Percentiles rank a stretch among this genome's conserved stretches.
Evolutionary conservation across 768 basidiomycete genomes (phyloP).

Genomic region (Cystobasidium onofrii): DNA sequence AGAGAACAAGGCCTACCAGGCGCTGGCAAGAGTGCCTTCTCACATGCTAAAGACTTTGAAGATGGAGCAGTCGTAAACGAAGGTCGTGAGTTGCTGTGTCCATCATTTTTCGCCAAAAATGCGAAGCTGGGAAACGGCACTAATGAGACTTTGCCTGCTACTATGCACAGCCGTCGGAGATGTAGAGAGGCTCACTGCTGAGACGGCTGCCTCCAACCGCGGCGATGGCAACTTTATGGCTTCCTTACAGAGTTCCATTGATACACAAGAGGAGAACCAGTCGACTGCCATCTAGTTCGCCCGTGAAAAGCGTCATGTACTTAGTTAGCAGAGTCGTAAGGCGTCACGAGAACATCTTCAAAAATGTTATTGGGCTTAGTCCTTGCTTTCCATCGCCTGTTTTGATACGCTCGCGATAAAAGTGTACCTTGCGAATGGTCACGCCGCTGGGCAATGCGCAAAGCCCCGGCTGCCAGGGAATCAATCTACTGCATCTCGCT

Average conservation of each 20-base stretch:
- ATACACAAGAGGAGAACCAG: background rate
- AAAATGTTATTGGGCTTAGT: too few relatives aligned
- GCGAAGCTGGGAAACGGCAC: too few relatives aligned
- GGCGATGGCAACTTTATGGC: conserved; percentile 6
- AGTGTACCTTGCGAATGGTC: too few relatives aligned
- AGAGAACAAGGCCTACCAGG: conserved; percentile 6
- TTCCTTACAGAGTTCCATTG: background rate
- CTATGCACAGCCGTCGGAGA: background rate
- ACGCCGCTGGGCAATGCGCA: too few relatives aligned
- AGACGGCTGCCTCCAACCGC: background rate
- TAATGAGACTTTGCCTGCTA: too few relatives aligned
- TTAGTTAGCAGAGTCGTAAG: too few relatives aligned
- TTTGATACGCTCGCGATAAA: too few relatives aligned
- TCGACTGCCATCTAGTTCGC: background rate
- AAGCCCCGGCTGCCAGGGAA: too few relatives aligned
- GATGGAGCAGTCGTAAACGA: background rate
- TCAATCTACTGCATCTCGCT: too few relatives aligned
- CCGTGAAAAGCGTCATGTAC: background rate
- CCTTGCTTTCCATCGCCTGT: too few relatives aligned
- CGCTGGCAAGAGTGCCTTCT: background rate
- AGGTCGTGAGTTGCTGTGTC: background rate
- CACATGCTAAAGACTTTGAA: background rate
- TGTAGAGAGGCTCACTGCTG: background rate
- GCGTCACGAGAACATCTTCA: too few relatives aligned
- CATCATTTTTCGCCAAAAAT: too few relatives aligned